Base-by-base conservation (phyloP, 108 stramenopile genomes). In the Cylindrotheca closterium region DNA sequence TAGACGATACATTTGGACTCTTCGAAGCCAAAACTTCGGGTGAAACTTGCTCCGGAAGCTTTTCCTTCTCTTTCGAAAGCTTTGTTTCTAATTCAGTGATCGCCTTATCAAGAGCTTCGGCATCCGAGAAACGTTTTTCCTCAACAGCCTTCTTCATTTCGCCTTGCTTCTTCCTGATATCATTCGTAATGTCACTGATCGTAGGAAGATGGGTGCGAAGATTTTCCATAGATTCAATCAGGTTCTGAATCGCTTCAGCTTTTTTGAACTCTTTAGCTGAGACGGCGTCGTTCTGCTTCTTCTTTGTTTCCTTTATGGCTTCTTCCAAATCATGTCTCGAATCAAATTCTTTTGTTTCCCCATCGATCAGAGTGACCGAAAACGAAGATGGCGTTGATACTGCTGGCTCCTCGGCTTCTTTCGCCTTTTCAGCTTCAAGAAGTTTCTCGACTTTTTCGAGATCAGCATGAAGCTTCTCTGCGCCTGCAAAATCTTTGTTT, bases 51-150 rank as follows among this genome's bases (percentile, higher is more conserved):
- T 23, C 22, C 15, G 65, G 65, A 10, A 47, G 17, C 12, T 32
- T 63, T n/a, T 15, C 47, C 37, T 68, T 57, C 62, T 90, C 92
- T 27, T 69, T 55, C 25, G 60, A 34, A 30, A 88, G 55, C 51
- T 81, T 78, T 24, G 57, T 33, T 60, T 90, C 85, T 2, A 88
- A 66, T 0, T 26, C 7, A 55, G 67, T 73, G 23, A 90, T 77
- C 34, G 70, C 57, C 30, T 69, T 51, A 31, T 93, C 74, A 19
- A 90, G 58, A 19, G 58, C 32, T 30, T 86, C 88, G 0, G 92
- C 92, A 18, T 74, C 74, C 22, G 66, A 74, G 56, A 93, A 93
- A 42, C 79, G 55, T 71, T 90, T 93, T 28, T 63, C 80, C 30
- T 64, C 12, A 27, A 93, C 81, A 8, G 89, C 87, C 31, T 50